Evolutionary conservation across 2,329 filamentous ascomycete genomes (phyloP), one percentile per base, ranked within the genome.

Genomic region (Cladophialophora exuberans): DNA sequence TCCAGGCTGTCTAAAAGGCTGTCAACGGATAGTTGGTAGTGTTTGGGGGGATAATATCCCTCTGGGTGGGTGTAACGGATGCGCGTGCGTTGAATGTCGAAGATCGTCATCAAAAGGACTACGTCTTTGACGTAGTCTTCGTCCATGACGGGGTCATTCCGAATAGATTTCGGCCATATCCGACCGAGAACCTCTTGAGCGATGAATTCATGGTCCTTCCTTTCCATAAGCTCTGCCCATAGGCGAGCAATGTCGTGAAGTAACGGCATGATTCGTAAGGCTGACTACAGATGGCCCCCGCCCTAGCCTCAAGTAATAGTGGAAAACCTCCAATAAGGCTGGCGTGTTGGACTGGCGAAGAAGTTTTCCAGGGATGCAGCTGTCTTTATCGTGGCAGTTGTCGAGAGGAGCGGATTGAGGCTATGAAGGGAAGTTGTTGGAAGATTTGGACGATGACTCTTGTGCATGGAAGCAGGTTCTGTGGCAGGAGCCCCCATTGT

Each of bases 161-260:
- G 44, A 26, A 47, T 5, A 23, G 28, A 23, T 33, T 18, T 47
- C 22, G 44, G 20, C 44, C 44, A 47, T 23, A 47, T 10, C 7
- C 44, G 44, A 47, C 44, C 44, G 13, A 47, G 44, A 30, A 25
- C 17, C 25, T 47, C 44, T 47, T 22, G 44, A 33, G 36, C 5
- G 20, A 47, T 11, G 36, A 25, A 36, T 15, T 3, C 44, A 23
- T 47, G 44, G 31, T 47, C 44, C 6, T 35, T 47, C 44, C 30
- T 36, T 10, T 47, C 22, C 6, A 36, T 15, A 2, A 47, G 30
- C 1, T 31, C 44, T 15, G 44, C 44, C 44, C 44, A 47, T 11
- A 47, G 13, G 6, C 10, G 44, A 4, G 44, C 44, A 26, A 31
- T 13, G 3, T 47, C 44, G 26, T 25, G 44, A 6, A 47, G 13